Conservation (phyloP, 23 red algal genomes). For the Gracilaria gracilis region DNA sequence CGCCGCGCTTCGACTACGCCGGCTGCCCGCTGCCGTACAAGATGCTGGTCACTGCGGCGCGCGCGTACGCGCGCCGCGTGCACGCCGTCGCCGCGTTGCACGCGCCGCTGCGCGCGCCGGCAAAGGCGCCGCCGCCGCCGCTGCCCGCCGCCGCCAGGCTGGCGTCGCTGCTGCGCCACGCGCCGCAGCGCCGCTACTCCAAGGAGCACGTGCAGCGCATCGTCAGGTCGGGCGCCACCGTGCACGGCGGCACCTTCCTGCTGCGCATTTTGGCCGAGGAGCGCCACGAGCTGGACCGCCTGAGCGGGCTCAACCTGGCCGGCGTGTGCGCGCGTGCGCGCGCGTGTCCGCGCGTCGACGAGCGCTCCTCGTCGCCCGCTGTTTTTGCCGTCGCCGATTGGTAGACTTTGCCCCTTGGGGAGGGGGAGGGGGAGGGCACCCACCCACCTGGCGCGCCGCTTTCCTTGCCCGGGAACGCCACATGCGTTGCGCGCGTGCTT, state of each 20-base stretch:
- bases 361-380: too few relatives aligned
- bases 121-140: neutral
- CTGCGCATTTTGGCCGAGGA: neutral
- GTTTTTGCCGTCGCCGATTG: too few relatives aligned
- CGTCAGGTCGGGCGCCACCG: constrained; percentile 45
- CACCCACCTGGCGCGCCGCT: too few relatives aligned
- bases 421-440: too few relatives aligned
- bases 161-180: neutral
- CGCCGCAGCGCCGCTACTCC: constrained; percentile 24
- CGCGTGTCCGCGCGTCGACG: neutral
- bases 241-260: constrained; percentile 42
- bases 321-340: neutral
- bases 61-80: constrained; percentile 13
- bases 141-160: neutral
- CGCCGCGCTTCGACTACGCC: constrained; percentile 69
- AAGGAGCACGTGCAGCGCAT: constrained; percentile 50
- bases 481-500: too few relatives aligned
- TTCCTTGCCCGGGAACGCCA: too few relatives aligned
- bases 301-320: neutral
- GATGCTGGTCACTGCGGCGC: constrained; percentile 62
- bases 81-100: too few relatives aligned
- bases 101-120: neutral
- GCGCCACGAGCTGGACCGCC: neutral
- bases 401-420: too few relatives aligned
- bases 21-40: constrained; percentile 75